Base-by-base conservation (phyloP, 2,329 filamentous ascomycete genomes). In the Remersonia thermophila region DNA sequence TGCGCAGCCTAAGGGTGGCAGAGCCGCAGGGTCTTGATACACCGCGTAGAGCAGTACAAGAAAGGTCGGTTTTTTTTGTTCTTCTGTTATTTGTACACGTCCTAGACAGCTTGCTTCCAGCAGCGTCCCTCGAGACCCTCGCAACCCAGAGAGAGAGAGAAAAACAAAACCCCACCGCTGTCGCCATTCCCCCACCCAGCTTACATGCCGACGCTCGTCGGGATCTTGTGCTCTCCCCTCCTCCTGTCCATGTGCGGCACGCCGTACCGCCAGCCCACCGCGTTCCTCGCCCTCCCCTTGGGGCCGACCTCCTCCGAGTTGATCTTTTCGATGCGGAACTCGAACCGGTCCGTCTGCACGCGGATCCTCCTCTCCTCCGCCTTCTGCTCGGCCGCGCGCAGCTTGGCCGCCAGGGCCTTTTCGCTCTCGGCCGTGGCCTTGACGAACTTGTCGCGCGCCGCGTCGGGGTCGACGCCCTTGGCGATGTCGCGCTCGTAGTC, bases 181-280 rank as follows among this genome's bases (percentile, higher is more conserved):
- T 15, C 30, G 12, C 3, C 23, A 32, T 3, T 20, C 20, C 20
- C 5, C n/a, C n/a, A n/a, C n/a, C n/a, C 20, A 23, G 5, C 20
- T 9, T 23, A 23, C 20, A 23, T 9, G 20, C 20, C 69, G 37
- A 80, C 73, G 36, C 63, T 69, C 26, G 69, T 78, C 15, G 77
- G 77, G 51, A 81, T 80, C 66, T 80, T 81, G 59, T 78, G 57
- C 52, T 69, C 51, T n/a, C 72, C 76, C 47, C 67, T 71, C 58
- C 67, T 71, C 38, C 77, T 66, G 51, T 82, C 77, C 50, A 72
- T 64, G 44, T 65, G 62, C 9, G 77, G 77, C 41, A 66, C 67
- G 41, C 77, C 77, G 47, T 82, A 82, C 41, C 73, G 62, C 67
- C 69, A 75, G 14, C 77, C 77, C 2, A 71, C 65, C 10, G 61